Evolutionary conservation across 192 early-diverging fungal genomes (phyloP).

Genomic region (Backusella circina): DNA sequence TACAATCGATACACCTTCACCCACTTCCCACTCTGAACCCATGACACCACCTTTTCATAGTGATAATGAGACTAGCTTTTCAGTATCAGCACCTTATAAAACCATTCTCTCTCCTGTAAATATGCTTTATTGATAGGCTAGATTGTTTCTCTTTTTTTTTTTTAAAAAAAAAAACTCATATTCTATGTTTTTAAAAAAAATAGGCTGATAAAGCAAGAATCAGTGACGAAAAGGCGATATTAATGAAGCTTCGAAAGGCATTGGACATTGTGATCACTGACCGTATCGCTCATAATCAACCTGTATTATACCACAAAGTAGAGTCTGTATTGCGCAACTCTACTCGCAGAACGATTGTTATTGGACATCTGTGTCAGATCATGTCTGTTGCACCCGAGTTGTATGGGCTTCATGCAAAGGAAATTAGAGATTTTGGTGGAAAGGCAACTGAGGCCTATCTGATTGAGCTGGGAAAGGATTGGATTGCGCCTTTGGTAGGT

Average conservation of each 20-base stretch:
- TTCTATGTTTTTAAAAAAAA: not conserved
- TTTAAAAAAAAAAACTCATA: not conserved
- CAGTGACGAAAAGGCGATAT: slow-evolving; percentile 1
- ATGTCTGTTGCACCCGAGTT: slow-evolving; percentile 10
- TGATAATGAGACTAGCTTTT: not conserved
- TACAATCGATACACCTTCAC: not conserved
- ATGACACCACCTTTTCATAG: not conserved
- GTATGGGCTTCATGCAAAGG: slow-evolving; percentile 2
- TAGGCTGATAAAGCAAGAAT: slow-evolving; percentile 8
- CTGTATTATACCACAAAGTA: slow-evolving; percentile 12
- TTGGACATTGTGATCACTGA: slow-evolving; percentile 11
- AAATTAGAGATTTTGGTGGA: slow-evolving; percentile 6
- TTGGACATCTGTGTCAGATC: not conserved
- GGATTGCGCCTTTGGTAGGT: not conserved
- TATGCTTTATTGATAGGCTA: not conserved
- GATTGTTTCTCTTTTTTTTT: no score
- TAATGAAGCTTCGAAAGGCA: slow-evolving; percentile 10
- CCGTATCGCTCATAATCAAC: slow-evolving; percentile 4
- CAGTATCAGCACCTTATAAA: not conserved
- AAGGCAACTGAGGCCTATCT: slow-evolving; percentile 7
- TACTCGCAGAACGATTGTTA: not conserved
- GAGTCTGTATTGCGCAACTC: slow-evolving; percentile 10
- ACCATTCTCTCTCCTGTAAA: not conserved
- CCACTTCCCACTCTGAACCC: not conserved
- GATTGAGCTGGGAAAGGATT: not conserved